phyloP scores from a whole-genome alignment of 192 early-diverging fungal species.

The Backusella liffmaniae region DNA sequence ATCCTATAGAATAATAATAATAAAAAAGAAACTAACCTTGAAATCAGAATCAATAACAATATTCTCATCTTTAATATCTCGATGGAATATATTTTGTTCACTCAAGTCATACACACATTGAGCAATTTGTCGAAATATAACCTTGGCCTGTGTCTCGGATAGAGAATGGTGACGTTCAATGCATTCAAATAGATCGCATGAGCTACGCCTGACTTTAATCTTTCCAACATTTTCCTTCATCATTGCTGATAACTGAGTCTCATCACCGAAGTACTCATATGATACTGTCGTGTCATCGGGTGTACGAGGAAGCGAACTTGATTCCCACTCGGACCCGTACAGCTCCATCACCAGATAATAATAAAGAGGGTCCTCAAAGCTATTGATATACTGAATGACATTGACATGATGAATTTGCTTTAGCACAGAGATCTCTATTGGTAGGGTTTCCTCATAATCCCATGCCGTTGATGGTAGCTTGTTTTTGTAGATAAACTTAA shows the following conservation, averaged over 20 bases:
- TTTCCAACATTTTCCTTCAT: neutral
- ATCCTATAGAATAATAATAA: too few relatives aligned
- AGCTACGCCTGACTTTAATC: conserved; percentile 42
- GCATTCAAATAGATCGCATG: conserved; percentile 75
- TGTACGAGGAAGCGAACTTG: neutral
- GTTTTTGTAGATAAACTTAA: conserved; percentile 66
- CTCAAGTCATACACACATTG: conserved; percentile 65
- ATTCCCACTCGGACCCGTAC: conserved; percentile 37
- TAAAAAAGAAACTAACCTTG: neutral
- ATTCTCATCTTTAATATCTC: conserved; percentile 82
- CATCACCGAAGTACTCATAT: neutral
- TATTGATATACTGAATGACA: conserved; percentile 58
- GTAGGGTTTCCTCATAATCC: conserved; percentile 38
- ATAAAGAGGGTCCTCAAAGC: conserved; percentile 42
- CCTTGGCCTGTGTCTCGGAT: conserved; percentile 56
- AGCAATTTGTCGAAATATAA: conserved; percentile 70
- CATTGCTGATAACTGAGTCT: neutral
- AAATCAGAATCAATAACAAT: conserved; percentile 42
- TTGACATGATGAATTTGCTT: conserved; percentile 51
- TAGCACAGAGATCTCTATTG: conserved; percentile 52
- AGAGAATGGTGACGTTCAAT: conserved; percentile 67
- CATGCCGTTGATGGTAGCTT: conserved; percentile 36
- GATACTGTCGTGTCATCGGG: neutral
- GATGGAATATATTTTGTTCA: conserved; percentile 62
- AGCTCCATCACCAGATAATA: conserved; percentile 59